A percentile compares a stretch with the other conserved stretches of the same genome.
Conservation (phyloP, 495 filamentous ascomycete genomes). For the Penicillium fimorum region DNA sequence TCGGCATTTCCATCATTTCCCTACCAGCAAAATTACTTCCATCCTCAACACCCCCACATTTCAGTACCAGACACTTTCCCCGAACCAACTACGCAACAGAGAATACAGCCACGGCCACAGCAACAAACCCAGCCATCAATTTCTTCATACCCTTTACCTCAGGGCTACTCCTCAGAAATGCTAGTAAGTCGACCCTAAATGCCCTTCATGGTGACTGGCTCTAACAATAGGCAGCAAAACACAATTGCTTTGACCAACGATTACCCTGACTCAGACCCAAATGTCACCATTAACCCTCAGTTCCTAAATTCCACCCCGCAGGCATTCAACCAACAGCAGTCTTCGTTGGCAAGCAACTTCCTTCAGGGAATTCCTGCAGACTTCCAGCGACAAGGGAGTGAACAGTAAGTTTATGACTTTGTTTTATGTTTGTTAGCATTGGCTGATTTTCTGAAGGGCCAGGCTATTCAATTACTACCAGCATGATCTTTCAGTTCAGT, state of each 20-base stretch:
- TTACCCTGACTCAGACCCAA: conserved; percentile 29
- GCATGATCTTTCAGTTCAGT: conserved; percentile 31
- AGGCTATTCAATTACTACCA: conserved; percentile 35
- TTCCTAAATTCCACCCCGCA: conserved; percentile 32
- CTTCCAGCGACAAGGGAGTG: conserved; percentile 25
- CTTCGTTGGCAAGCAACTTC: conserved; percentile 27
- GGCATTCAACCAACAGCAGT: conserved; percentile 17
- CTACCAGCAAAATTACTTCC: conserved; percentile 35
- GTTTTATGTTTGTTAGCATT: neutral
- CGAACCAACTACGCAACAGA: conserved; percentile 20
- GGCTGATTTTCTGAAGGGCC: neutral
- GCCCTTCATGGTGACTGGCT: neutral
- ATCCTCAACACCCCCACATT: conserved; percentile 34
- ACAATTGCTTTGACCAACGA: conserved; percentile 37
- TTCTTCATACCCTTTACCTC: conserved; percentile 27
- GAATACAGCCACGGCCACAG: conserved; percentile 25
- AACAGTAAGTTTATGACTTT: conserved; percentile 25
- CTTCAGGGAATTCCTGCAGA: conserved; percentile 32
- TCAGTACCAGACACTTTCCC: conserved; percentile 32
- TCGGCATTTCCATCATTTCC: conserved; percentile 36
- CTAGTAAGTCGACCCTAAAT: conserved; percentile 20
- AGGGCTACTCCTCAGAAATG: conserved; percentile 27
- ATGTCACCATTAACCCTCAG: conserved; percentile 42
- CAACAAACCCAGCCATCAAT: conserved; percentile 25
- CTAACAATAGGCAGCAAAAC: conserved; percentile 21